These are phyloP conservation scores for Globisporangium barbulae DNA, from an alignment of 352 stramenopile genomes.

Conservation along the genomic window DNA sequence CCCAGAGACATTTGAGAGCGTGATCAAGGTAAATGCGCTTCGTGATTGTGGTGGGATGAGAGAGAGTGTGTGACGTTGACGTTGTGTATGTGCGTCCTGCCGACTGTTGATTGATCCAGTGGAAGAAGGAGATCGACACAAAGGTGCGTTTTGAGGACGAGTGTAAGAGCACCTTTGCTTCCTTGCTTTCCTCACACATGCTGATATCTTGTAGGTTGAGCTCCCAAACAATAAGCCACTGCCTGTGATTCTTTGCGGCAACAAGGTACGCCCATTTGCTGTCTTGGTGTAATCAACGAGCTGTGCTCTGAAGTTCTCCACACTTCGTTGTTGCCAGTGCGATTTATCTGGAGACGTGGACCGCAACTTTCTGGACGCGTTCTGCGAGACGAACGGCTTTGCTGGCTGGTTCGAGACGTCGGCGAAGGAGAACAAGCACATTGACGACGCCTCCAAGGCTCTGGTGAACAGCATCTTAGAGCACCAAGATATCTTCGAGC, in stretches of 20 bases:
- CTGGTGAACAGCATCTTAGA: conserved; percentile 77
- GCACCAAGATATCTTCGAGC: conserved; percentile 86
- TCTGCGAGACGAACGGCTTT: conserved; percentile 90
- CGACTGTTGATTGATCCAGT: conserved; percentile 36
- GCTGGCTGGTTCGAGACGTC: conserved; percentile 92
- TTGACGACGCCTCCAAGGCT: conserved; percentile 84
- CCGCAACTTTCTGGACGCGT: conserved; percentile 76
- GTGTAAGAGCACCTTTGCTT: not conserved
- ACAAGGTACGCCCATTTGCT: conserved; percentile 66
- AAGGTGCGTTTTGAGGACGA: conserved; percentile 43
- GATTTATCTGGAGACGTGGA: conserved; percentile 83
- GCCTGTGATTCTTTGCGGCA: conserved; percentile 90
- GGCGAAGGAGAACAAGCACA: conserved; percentile 91
- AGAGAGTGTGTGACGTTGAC: not conserved
- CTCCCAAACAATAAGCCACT: conserved; percentile 90
- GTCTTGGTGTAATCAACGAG: not conserved
- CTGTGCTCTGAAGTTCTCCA: not conserved
- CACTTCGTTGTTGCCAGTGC: conserved; percentile 39
- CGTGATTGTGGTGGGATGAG: not conserved
- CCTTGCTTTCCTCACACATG: not conserved
- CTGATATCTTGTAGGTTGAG: conserved; percentile 38
- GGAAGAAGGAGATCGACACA: conserved; percentile 93
- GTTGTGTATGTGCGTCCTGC: not conserved
- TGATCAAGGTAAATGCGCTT: conserved; percentile 56
- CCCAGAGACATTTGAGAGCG: conserved; percentile 90